Evolutionary conservation across 148 eudicot genomes (phyloP), one percentile per base, ranked within the genome.

Genomic region (Spergularia bocconei): DNA sequence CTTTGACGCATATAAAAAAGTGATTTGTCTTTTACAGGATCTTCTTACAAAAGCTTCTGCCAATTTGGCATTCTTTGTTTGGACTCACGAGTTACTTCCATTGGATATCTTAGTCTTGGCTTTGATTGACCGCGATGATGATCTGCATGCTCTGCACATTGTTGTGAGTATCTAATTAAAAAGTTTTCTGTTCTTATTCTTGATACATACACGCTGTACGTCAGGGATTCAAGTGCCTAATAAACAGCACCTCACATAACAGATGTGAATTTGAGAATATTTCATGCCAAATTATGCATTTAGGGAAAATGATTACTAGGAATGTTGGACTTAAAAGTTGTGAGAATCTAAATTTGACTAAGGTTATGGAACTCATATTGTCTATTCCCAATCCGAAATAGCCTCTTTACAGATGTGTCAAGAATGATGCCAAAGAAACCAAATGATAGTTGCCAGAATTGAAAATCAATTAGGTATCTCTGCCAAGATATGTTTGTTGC

Each of bases 71-170:
- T 90, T 84, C 80, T 90, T 95, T 78, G 86, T 95, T 67, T 95
- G 96, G 97, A 95, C 82, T 48, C 92, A 89, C 77, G 99, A 95
- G 78, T 85, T 92, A 78, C 89, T 95, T 82, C 99, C 99, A 70
- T 84, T 95, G 88, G 99, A 95, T 81, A 92, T 92, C 68, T 81
- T 95, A 81, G 88, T 95, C 82, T 83, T 95, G 36, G 97, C 99
- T 71, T 86, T 95, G 72, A 90, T 88, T 78, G 99, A 95, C 73
- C 93, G 99, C n/a, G 99, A 95, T 77, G 99, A 95, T 88, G 99
- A 95, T 85, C 88, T 90, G 66, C 91, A 92, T 83, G 91, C 97
- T 82, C 86, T 95, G 82, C 93, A 85, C 71, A 89, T 95, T 75
- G 96, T 85, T 85, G 99, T 95, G 84, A 63, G 92, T 81, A 72